Conservation (phyloP, 2,329 filamentous ascomycete species). For the Emmonsiellopsis sp. region DNA sequence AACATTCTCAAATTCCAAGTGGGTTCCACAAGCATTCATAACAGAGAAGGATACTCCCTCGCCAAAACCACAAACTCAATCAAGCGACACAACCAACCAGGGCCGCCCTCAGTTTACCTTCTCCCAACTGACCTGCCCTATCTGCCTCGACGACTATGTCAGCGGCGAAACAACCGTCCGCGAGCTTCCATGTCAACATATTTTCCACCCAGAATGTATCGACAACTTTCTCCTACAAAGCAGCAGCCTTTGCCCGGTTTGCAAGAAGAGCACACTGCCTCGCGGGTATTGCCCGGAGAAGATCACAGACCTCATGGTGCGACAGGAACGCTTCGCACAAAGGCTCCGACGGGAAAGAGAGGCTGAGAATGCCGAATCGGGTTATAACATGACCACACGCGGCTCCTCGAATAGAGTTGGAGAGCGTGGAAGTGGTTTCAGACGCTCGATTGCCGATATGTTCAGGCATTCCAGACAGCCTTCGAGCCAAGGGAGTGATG, state of each 20-base stretch:
- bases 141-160: conserved; percentile 76
- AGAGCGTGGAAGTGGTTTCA: not conserved
- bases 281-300: conserved; percentile 52
- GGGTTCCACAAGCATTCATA: not conserved
- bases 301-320: conserved; percentile 80
- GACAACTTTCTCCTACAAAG: conserved; percentile 70
- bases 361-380: not conserved
- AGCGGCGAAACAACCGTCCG: conserved; percentile 63
- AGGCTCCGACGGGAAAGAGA: not conserved
- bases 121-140: conserved; percentile 76
- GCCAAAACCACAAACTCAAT: not conserved
- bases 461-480: not conserved
- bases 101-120: conserved; percentile 26
- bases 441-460: not conserved
- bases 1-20: not conserved
- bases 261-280: conserved; percentile 76
- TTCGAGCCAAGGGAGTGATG: not conserved
- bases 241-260: conserved; percentile 83
- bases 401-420: not conserved
- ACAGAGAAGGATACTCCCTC: not conserved
- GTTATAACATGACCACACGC: not conserved
- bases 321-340: conserved; percentile 56
- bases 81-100: not conserved
- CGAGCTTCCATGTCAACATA: conserved; percentile 81
- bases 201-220: conserved; percentile 88